These are phyloP conservation scores for Tolypocladium tropicale DNA, from an alignment of 2,329 filamentous ascomycete genomes.

Conservation along the genomic window DNA sequence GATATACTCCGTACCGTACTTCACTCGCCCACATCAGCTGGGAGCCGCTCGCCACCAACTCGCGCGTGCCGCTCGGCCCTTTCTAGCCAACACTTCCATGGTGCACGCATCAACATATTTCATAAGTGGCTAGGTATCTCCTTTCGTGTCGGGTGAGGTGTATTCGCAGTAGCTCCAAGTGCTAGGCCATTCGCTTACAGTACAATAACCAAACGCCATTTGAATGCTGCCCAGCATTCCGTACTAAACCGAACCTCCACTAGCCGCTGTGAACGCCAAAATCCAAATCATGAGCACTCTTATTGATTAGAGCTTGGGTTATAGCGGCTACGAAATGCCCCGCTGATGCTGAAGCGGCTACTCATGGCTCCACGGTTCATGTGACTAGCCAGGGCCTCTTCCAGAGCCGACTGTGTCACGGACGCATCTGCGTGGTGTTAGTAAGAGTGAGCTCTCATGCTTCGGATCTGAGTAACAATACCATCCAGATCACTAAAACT, in stretches of 20 bases:
- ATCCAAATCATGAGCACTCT: not conserved
- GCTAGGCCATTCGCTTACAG: not conserved
- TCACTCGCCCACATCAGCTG: too few relatives aligned
- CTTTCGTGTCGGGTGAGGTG: not conserved
- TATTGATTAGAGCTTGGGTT: constrained; percentile 25
- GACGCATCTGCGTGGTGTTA: constrained; percentile 50
- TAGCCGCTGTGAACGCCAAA: not conserved
- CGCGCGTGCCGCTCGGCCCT: too few relatives aligned
- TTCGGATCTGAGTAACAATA: constrained; percentile 14
- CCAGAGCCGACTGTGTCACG: constrained; percentile 69
- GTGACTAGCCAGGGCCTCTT: constrained; percentile 60
- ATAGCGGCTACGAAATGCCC: constrained; percentile 55
- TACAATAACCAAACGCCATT: not conserved
- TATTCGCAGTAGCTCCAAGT: not conserved
- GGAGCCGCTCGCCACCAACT: too few relatives aligned
- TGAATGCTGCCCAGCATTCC: not conserved
- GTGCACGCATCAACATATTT: not conserved
- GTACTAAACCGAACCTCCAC: not conserved
- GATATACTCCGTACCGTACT: too few relatives aligned
- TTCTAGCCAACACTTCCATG: not conserved
- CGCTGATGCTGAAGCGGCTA: constrained; percentile 56
- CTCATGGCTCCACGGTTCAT: constrained; percentile 24
- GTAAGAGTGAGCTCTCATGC: too few relatives aligned
- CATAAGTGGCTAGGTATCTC: too few relatives aligned
- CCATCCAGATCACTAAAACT: constrained; percentile 81